Evolutionary conservation across 768 basidiomycete species (phyloP), one percentile per base, ranked within the genome.

Genomic region (Saitozyma podzolica): DNA sequence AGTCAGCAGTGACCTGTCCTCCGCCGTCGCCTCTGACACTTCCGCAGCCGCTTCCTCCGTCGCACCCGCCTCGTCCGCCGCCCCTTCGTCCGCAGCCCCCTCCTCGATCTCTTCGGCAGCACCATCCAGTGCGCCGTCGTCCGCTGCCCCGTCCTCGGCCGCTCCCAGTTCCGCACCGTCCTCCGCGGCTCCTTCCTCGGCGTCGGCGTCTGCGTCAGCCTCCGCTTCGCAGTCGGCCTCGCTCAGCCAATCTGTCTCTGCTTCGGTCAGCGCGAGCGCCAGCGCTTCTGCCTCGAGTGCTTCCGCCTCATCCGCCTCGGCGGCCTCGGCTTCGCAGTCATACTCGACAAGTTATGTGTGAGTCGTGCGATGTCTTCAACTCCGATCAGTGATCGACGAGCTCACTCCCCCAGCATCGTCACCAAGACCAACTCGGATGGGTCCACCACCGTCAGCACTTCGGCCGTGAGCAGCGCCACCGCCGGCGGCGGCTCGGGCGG

Each of bases 351-450:
- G 11, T 6, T 47, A 47, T 17, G n/a, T 47, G 45, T 47, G 45
- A 47, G 45, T 47, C 2, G 45, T 13, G 2, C 45, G 2, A 6
- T 6, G 13, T 47, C n/a, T 47, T n/a, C n/a, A n/a, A n/a, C n/a
- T n/a, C n/a, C n/a, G n/a, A n/a, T n/a, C n/a, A n/a, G n/a, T n/a
- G n/a, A n/a, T n/a, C n/a, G n/a, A n/a, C n/a, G n/a, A 16, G 43
- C 43, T 9, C 16, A 45, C 43, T 45, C 43, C 9, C 43, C 43
- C 54, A 58, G 56, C 37, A 39, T 59, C 7, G 53, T 64, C 0
- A 64, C 63, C 8, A 16, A 42, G 13, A 64, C 63, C 41, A 48
- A 48, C 40, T 29, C 63, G 14, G 45, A 59, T 41, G 63, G 63
- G 2, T 20, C 47, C 16, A 60, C 58, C 8, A 40, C 52, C 53